Conservation (phyloP, 1,284 basidiomycete genomes). For the Sanghuangporus weigelae region DNA sequence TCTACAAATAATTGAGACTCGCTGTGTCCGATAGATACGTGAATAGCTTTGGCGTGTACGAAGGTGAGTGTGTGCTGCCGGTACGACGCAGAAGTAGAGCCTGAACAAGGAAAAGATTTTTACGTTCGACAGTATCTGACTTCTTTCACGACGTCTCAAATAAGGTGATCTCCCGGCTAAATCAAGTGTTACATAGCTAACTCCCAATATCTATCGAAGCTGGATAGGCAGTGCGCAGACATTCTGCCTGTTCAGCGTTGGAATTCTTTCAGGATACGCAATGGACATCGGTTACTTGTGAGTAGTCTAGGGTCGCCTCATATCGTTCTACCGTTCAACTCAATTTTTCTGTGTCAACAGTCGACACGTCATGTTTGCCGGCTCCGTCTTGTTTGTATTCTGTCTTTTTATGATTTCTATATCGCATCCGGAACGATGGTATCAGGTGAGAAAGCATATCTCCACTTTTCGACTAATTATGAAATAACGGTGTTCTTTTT, state of each 20-base stretch:
- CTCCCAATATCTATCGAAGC: background rate
- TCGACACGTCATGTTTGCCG: conserved; percentile 35
- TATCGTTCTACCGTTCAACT: no score
- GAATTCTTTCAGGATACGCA: conserved; percentile 11
- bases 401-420: conserved; percentile 42
- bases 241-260: conserved; percentile 8
- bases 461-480: conserved; percentile 2
- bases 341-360: conserved; percentile 21
- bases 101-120: conserved; percentile 5
- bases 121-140: conserved; percentile 14
- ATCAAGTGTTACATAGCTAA: background rate
- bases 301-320: background rate
- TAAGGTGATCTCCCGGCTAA: background rate
- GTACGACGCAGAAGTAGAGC: background rate
- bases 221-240: conserved; percentile 17
- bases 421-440: conserved; percentile 34
- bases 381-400: conserved; percentile 33
- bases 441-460: conserved; percentile 30
- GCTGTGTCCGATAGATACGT: background rate
- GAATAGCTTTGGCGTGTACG: conserved; percentile 16
- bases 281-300: conserved; percentile 17
- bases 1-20: background rate
- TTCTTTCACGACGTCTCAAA: conserved; percentile 6
- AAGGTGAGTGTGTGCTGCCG: conserved; percentile 5
- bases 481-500: conserved; percentile 22